These are phyloP conservation scores for Cryphonectria carpinicola DNA, from an alignment of 2,329 filamentous ascomycete genomes.

Conservation along the genomic window DNA sequence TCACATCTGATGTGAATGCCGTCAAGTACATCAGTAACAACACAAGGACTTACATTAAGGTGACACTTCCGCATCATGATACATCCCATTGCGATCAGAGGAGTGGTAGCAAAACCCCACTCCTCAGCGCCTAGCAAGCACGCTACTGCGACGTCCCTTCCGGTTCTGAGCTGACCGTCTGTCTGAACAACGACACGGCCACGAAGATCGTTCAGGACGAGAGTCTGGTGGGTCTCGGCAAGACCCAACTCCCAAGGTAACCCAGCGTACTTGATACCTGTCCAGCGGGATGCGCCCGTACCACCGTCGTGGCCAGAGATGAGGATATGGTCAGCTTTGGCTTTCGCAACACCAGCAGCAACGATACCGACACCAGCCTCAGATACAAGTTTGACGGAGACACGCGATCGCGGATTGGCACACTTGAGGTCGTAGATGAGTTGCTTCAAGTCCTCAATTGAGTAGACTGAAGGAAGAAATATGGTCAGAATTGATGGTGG, in stretches of 20 bases:
- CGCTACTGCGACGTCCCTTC: constrained; percentile 90
- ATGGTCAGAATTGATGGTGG: too few relatives aligned
- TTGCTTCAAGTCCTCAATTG: constrained; percentile 96
- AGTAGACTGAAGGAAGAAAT: constrained; percentile 63
- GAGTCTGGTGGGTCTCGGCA: constrained; percentile 93
- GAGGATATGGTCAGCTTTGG: constrained; percentile 94
- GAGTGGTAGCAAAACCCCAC: constrained; percentile 94
- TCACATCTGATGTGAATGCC: too few relatives aligned
- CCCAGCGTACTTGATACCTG: constrained; percentile 97
- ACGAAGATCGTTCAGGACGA: constrained; percentile 93
- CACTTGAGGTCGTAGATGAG: constrained; percentile 98
- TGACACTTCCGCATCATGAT: constrained; percentile 89
- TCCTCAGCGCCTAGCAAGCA: constrained; percentile 97
- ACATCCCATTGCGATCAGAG: constrained; percentile 94
- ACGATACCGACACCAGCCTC: constrained; percentile 98
- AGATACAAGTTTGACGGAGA: constrained; percentile 97
- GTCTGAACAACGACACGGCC: constrained; percentile 96
- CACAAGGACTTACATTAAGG: constrained; percentile 19
- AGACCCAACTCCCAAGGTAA: constrained; percentile 96
- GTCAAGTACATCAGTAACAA: too few relatives aligned
- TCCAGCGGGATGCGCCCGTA: constrained; percentile 96
- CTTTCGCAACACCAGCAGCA: constrained; percentile 95
- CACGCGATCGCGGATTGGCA: constrained; percentile 86
- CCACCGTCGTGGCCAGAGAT: constrained; percentile 97
- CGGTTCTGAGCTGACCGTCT: constrained; percentile 90